Percentiles rank a stretch among this genome's conserved stretches.
These are phyloP conservation scores for Dendrostoma leiphaemia DNA, from an alignment of 2,329 filamentous ascomycete genomes.

Conservation along the genomic window DNA sequence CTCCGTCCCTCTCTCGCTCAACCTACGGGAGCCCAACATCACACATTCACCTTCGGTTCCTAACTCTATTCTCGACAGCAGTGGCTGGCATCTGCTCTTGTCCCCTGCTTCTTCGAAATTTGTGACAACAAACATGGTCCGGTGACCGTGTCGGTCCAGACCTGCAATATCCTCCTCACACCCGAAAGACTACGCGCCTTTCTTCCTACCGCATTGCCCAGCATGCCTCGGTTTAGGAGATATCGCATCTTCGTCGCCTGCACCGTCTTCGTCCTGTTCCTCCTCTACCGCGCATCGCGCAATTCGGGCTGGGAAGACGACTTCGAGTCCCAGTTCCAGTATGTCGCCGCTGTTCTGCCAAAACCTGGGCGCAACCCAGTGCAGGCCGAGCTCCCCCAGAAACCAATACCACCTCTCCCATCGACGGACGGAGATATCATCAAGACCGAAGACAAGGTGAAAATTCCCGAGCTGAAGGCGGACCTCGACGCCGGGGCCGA, in stretches of 20 bases:
- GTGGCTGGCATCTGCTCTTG: background rate
- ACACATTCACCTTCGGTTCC: no score
- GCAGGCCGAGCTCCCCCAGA: background rate
- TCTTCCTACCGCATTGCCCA: background rate
- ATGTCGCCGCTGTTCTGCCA: conserved; percentile 4
- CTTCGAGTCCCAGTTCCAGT: conserved; percentile 12
- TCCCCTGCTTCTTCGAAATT: background rate
- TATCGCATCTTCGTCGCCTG: conserved; percentile 60
- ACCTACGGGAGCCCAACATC: no score
- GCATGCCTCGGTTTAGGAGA: conserved; percentile 39
- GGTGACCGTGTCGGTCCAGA: background rate
- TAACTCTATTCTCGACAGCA: no score
- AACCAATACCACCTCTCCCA: background rate
- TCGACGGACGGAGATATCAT: conserved; percentile 1
- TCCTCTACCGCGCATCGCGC: conserved; percentile 48
- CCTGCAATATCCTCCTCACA: no score
- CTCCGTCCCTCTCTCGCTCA: background rate
- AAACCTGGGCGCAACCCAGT: background rate
- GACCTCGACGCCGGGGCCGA: conserved; percentile 25
- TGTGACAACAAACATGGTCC: no score
- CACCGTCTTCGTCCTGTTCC: conserved; percentile 52
- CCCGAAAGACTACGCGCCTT: no score
- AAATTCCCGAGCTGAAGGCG: conserved; percentile 28
- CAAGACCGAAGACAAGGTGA: conserved; percentile 18
- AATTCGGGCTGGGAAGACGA: conserved; percentile 35